These are phyloP conservation scores for Aspergillus funiculosus DNA, from an alignment of 495 filamentous ascomycete species.

Conservation along the genomic window DNA sequence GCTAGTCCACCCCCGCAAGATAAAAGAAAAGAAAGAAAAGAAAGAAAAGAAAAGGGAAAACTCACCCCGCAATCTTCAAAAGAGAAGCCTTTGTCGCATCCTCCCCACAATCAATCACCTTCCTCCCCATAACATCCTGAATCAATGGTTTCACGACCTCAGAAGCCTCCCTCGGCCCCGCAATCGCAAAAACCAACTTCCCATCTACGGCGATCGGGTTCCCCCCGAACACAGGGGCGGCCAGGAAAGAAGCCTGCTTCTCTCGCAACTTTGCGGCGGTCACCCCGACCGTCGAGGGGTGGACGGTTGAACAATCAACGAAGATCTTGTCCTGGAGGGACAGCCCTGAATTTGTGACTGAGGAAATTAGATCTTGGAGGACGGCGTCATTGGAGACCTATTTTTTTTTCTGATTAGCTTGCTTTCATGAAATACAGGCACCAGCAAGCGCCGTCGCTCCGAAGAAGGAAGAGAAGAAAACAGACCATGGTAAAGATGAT, in stretches of 20 bases:
- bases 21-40: background rate
- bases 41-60: background rate
- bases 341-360: constrained; percentile 26
- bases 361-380: constrained; percentile 32
- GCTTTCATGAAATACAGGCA: too few species aligned
- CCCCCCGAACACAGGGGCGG: constrained; percentile 44
- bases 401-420: background rate
- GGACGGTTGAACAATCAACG: constrained; percentile 46
- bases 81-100: constrained; percentile 42
- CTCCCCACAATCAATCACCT: constrained; percentile 44
- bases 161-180: constrained; percentile 32
- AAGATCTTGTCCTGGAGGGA: constrained; percentile 44
- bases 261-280: constrained; percentile 32
- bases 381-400: constrained; percentile 42
- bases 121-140: constrained; percentile 41
- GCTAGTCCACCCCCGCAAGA: background rate
- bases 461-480: background rate
- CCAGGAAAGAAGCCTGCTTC: constrained; percentile 34
- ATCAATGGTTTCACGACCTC: constrained; percentile 40
- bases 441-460: too few species aligned
- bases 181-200: constrained; percentile 45
- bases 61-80: constrained; percentile 44
- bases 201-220: constrained; percentile 41
- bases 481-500: constrained; percentile 45
- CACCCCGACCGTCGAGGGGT: constrained; percentile 34